Percentiles rank a stretch among this genome's conserved stretches.
phyloP scores from a whole-genome alignment of 768 basidiomycete genomes.

The Boletus rex-veris region DNA sequence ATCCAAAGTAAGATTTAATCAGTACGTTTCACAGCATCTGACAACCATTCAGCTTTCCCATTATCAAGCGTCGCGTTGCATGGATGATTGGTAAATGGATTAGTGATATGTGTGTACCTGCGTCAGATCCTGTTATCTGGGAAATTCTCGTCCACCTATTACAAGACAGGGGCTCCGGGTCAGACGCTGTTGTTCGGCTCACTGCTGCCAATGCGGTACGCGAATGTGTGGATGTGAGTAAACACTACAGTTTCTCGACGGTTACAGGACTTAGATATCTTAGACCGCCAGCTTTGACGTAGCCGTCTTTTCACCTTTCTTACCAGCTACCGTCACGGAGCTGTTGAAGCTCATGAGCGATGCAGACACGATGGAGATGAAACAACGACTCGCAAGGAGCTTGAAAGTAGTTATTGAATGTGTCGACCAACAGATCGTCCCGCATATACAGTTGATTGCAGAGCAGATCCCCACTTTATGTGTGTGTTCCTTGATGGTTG shows the following conservation, averaged over 20 bases:
- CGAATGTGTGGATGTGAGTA: slow-evolving; percentile 81
- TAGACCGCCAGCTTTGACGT: slow-evolving; percentile 66
- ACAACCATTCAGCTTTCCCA: slow-evolving; percentile 60
- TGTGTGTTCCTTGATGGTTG: slow-evolving; percentile 34
- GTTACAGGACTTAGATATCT: slow-evolving; percentile 5
- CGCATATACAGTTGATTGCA: slow-evolving; percentile 58
- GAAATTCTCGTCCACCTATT: slow-evolving; percentile 76
- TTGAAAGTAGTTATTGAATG: slow-evolving; percentile 67
- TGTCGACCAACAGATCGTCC: slow-evolving; percentile 55
- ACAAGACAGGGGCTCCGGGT: slow-evolving; percentile 60
- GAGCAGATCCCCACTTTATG: slow-evolving; percentile 70
- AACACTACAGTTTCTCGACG: background rate
- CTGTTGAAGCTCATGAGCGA: slow-evolving; percentile 70
- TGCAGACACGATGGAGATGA: slow-evolving; percentile 72
- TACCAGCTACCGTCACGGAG: slow-evolving; percentile 57
- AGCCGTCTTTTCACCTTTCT: slow-evolving; percentile 63
- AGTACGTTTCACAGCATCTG: slow-evolving; percentile 3
- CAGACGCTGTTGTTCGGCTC: slow-evolving; percentile 82
- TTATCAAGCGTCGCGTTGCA: slow-evolving; percentile 92
- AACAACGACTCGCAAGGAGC: slow-evolving; percentile 65
- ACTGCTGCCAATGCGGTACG: slow-evolving; percentile 77
- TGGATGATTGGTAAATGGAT: slow-evolving; percentile 94
- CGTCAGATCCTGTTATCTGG: slow-evolving; percentile 69
- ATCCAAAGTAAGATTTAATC: slow-evolving; percentile 48
- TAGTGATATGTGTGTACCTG: slow-evolving; percentile 56